phyloP scores from a whole-genome alignment of 495 filamentous ascomycete species.

The Penicillium salamii region DNA sequence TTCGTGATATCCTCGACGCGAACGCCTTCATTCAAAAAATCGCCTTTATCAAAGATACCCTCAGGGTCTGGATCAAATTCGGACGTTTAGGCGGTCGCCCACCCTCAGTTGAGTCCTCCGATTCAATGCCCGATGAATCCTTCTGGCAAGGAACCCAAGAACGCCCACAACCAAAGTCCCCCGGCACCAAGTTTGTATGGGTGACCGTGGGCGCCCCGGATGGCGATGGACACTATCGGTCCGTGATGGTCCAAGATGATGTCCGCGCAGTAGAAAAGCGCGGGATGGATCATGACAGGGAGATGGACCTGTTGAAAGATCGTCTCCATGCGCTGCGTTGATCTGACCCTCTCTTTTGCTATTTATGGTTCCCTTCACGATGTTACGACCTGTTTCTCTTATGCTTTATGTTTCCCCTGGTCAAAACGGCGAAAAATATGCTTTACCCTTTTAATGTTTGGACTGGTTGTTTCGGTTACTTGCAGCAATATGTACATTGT shows the following conservation, averaged over 20 bases:
- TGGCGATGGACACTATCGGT: constrained; percentile 60
- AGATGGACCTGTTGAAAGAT: constrained; percentile 36
- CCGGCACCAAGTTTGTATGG: constrained; percentile 75
- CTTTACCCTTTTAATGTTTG: too few species aligned
- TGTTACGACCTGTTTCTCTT: constrained; percentile 22
- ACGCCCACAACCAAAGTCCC: constrained; percentile 41
- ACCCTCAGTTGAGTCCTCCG: constrained; percentile 5
- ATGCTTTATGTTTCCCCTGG: constrained; percentile 4
- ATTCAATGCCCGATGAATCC: constrained; percentile 49
- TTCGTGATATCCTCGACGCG: constrained; percentile 63
- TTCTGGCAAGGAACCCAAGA: constrained; percentile 69
- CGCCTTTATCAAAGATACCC: constrained; percentile 65
- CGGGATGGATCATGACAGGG: constrained; percentile 22
- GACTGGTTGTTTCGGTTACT: background rate
- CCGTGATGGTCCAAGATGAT: constrained; percentile 35
- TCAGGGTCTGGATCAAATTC: constrained; percentile 70
- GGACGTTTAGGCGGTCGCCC: constrained; percentile 62
- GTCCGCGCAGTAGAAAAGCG: constrained; percentile 14
- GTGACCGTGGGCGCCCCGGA: constrained; percentile 75
- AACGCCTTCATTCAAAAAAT: constrained; percentile 82
- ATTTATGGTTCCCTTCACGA: constrained; percentile 24
- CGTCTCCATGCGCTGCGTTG: constrained; percentile 29
- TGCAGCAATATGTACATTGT: background rate
- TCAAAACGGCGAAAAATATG: too few species aligned
- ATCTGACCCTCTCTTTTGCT: constrained; percentile 8